These are phyloP conservation scores for Suhomyces sp. DNA, from an alignment of 805 yeast species.

Conservation along the genomic window DNA sequence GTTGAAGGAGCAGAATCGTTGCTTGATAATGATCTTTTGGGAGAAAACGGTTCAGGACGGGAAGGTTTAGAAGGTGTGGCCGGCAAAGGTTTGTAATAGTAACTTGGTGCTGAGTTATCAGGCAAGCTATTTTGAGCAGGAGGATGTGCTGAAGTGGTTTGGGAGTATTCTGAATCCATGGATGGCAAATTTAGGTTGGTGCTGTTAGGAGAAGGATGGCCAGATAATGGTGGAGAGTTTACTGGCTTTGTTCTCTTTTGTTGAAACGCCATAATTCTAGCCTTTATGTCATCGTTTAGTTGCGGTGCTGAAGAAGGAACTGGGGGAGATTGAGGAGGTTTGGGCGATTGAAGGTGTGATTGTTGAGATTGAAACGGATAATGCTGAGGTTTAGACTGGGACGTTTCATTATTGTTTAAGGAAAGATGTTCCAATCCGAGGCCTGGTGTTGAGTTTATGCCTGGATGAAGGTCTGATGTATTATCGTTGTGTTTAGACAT, in stretches of 20 bases:
- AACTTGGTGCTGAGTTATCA: neutral
- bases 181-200: neutral
- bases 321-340: constrained; percentile 6
- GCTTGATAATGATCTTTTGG: constrained; percentile 8
- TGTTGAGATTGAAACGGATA: neutral
- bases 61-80: constrained; percentile 19
- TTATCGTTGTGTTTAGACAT: neutral
- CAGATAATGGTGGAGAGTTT: constrained; percentile 10
- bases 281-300: constrained; percentile 68
- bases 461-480: neutral
- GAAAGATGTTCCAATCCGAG: constrained; percentile 1
- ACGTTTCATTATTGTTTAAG: neutral
- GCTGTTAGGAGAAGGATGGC: constrained; percentile 8
- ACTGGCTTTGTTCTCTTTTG: constrained; percentile 53
- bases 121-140: neutral
- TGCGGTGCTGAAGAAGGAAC: constrained; percentile 7
- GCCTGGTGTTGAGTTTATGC: neutral
- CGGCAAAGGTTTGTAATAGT: constrained; percentile 22
- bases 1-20: constrained; percentile 8
- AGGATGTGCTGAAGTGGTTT: neutral
- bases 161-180: neutral
- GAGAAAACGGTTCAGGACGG: neutral
- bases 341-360: constrained; percentile 1
- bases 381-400: neutral
- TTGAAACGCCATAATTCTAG: constrained; percentile 82